Evolutionary conservation across 352 stramenopile genomes (phyloP).

Genomic region (Phytophthora pistaciae): DNA sequence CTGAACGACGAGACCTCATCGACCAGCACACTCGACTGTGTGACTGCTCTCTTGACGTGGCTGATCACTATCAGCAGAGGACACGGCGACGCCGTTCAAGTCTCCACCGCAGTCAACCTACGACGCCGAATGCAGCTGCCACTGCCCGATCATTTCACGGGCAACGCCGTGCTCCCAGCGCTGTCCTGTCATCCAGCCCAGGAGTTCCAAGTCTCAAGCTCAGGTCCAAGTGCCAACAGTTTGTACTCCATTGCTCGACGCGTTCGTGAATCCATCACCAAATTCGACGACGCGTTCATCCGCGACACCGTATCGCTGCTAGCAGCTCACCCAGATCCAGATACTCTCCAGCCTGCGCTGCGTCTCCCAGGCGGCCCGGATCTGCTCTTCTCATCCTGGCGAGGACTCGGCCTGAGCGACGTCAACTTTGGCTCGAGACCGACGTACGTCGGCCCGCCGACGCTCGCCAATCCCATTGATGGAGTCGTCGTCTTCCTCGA

Average conservation of each 20-base stretch:
- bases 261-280: conserved; percentile 9
- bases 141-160: conserved; percentile 10
- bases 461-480: conserved; percentile 3
- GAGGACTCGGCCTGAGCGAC: conserved; percentile 8
- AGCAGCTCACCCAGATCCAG: conserved; percentile 1
- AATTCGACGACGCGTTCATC: conserved; percentile 21
- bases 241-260: conserved; percentile 6
- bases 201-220: background rate
- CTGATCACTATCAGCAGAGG: conserved; percentile 16
- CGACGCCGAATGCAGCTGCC: conserved; percentile 5
- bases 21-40: conserved; percentile 22
- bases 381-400: conserved; percentile 26
- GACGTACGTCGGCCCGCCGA: conserved; percentile 11
- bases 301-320: conserved; percentile 14
- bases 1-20: background rate
- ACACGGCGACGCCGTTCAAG: conserved; percentile 4
- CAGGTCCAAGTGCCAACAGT: background rate
- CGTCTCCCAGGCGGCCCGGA: conserved; percentile 14
- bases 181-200: conserved; percentile 7
- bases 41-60: conserved; percentile 14
- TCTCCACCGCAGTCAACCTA: conserved; percentile 20
- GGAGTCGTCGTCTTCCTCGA: conserved; percentile 24
- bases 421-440: conserved; percentile 15
- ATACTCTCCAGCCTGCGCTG: background rate
- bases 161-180: conserved; percentile 12